A percentile compares a stretch with the other conserved stretches of the same genome.
These are phyloP conservation scores for Chrysoporthe puriensis DNA, from an alignment of 2,329 filamentous ascomycete species.

Conservation along the genomic window DNA sequence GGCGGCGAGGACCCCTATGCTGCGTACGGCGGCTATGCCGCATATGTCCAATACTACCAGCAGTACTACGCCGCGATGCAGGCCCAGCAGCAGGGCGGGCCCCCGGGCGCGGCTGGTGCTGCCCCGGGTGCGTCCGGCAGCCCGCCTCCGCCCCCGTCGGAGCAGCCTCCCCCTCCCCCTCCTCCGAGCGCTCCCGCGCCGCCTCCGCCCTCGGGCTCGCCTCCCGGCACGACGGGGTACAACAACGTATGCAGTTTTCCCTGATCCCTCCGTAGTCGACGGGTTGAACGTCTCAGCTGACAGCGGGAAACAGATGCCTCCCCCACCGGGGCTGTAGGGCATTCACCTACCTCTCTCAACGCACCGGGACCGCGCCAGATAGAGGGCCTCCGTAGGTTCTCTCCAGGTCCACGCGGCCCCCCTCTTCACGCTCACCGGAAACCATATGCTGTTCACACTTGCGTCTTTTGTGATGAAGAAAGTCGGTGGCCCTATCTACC, in stretches of 20 bases:
- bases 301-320: slow-evolving; percentile 50
- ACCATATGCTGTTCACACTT: not conserved
- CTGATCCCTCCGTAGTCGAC: not conserved
- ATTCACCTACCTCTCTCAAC: not conserved
- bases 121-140: slow-evolving; percentile 47
- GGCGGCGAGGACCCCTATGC: slow-evolving; percentile 75
- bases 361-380: not conserved
- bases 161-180: slow-evolving; percentile 33
- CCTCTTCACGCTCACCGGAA: not conserved
- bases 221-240: slow-evolving; percentile 60
- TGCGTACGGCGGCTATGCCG: slow-evolving; percentile 85
- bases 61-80: slow-evolving; percentile 66
- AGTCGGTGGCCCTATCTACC: not conserved
- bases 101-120: slow-evolving; percentile 46
- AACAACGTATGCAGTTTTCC: slow-evolving; percentile 53
- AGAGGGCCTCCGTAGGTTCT: not conserved
- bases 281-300: not conserved
- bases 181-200: slow-evolving; percentile 38
- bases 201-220: slow-evolving; percentile 55
- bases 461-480: not conserved
- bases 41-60: slow-evolving; percentile 74
- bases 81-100: slow-evolving; percentile 47
- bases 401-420: not conserved
- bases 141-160: slow-evolving; percentile 60
- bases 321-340: slow-evolving; percentile 57